These are phyloP conservation scores for Davidsoniella eucalypti DNA, from an alignment of 2,329 filamentous ascomycete genomes.

Conservation along the genomic window DNA sequence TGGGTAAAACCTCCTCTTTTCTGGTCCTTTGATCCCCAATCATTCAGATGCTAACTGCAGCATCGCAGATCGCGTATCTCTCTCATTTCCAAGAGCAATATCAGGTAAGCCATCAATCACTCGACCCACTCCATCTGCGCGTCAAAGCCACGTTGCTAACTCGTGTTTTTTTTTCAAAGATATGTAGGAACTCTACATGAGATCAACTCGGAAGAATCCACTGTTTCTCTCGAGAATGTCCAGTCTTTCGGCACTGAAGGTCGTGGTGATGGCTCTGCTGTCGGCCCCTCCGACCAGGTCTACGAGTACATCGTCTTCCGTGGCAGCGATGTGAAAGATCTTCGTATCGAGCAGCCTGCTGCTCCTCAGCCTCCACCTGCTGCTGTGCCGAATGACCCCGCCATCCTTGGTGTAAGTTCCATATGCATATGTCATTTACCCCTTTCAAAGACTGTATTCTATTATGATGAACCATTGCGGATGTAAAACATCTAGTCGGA, in stretches of 20 bases:
- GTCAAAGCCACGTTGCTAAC: slow-evolving; percentile 7
- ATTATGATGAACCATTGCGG: slow-evolving; percentile 88
- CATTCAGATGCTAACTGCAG: slow-evolving; percentile 18
- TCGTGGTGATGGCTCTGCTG: slow-evolving; percentile 64
- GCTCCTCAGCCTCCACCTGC: slow-evolving; percentile 59
- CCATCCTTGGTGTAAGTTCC: slow-evolving; percentile 84
- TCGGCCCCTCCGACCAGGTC: slow-evolving; percentile 56
- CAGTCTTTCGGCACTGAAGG: slow-evolving; percentile 88
- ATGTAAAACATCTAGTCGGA: slow-evolving; percentile 80
- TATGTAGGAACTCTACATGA: slow-evolving; percentile 93
- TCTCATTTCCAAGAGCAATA: slow-evolving; percentile 92
- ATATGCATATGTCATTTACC: slow-evolving; percentile 7
- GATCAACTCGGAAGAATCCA: slow-evolving; percentile 94
- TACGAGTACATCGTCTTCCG: slow-evolving; percentile 99
- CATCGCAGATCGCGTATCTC: slow-evolving; percentile 69
- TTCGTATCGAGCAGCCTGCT: slow-evolving; percentile 76
- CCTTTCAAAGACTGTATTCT: slow-evolving; percentile 10
- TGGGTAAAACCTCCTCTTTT: slow-evolving; percentile 28
- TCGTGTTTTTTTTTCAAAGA: slow-evolving; percentile 34
- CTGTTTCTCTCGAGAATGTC: slow-evolving; percentile 93
- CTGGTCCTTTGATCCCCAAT: slow-evolving; percentile 16
- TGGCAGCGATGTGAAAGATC: slow-evolving; percentile 94
- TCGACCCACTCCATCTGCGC: neutral
- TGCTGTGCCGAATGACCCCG: slow-evolving; percentile 80
- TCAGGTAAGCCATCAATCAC: slow-evolving; percentile 48